phyloP scores from a whole-genome alignment of 1,139 yeast species.

The Protomyces gravidus region DNA sequence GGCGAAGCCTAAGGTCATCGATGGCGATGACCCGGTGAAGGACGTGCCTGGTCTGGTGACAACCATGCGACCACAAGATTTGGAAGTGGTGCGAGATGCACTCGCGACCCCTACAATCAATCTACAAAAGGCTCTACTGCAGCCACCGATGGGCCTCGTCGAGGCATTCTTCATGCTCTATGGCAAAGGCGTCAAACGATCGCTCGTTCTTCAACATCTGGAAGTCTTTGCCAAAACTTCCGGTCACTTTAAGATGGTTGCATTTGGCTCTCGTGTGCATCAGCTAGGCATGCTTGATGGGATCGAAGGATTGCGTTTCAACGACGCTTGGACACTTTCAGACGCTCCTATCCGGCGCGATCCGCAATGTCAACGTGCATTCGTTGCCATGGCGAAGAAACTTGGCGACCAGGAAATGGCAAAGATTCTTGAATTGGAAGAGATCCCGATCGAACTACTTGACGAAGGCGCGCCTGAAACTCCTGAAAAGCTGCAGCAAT shows the following conservation, averaged over 20 bases:
- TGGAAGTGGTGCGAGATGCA: constrained; percentile 46
- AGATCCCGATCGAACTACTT: constrained; percentile 33
- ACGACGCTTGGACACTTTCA: constrained; percentile 56
- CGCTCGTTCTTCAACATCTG: constrained; percentile 50
- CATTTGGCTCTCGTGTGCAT: constrained; percentile 45
- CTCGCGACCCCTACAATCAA: constrained; percentile 50
- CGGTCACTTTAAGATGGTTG: constrained; percentile 44
- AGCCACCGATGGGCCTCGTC: constrained; percentile 68
- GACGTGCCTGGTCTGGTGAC: constrained; percentile 54
- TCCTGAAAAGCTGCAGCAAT: constrained; percentile 43
- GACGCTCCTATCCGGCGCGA: constrained; percentile 44
- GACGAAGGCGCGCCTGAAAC: constrained; percentile 37
- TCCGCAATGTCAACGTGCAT: constrained; percentile 23
- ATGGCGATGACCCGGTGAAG: constrained; percentile 28
- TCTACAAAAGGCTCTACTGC: constrained; percentile 55
- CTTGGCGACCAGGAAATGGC: constrained; percentile 32
- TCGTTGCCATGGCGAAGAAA: constrained; percentile 31
- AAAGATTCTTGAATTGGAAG: constrained; percentile 32
- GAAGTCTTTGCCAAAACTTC: constrained; percentile 44
- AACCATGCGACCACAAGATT: constrained; percentile 48
- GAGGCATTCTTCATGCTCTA: constrained; percentile 53
- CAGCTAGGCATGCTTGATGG: constrained; percentile 49
- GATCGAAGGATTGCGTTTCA: constrained; percentile 42
- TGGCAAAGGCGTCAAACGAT: constrained; percentile 48
- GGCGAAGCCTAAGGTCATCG: constrained; percentile 32